Evolutionary conservation across 2,329 filamentous ascomycete species (phyloP).

Genomic region (Emmonsiellopsis sp.): DNA sequence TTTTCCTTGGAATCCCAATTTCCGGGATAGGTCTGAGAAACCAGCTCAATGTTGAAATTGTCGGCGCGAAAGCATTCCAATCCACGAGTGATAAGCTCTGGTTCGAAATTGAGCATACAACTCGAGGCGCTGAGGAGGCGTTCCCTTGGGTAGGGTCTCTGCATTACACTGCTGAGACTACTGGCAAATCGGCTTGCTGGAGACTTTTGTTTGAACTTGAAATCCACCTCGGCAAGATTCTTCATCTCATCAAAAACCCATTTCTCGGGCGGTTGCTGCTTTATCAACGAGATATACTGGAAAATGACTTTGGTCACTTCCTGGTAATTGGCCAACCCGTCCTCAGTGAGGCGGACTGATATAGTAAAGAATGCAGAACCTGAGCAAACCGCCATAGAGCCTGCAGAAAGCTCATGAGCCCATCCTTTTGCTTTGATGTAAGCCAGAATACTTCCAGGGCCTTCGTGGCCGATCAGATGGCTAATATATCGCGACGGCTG

Average conservation of each 20-base stretch:
- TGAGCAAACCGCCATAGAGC: constrained; percentile 65
- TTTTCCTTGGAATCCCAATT: constrained; percentile 82
- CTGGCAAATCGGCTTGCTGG: constrained; percentile 85
- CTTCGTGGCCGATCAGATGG: constrained; percentile 85
- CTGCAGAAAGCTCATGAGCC: constrained; percentile 74
- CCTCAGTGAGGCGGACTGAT: constrained; percentile 70
- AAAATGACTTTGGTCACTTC: constrained; percentile 79
- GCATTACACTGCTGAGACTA: constrained; percentile 77
- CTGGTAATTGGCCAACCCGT: constrained; percentile 71
- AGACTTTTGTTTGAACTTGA: constrained; percentile 89
- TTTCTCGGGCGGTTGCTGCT: constrained; percentile 67
- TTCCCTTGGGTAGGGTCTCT: constrained; percentile 76
- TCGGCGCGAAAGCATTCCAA: constrained; percentile 70
- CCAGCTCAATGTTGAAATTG: constrained; percentile 76
- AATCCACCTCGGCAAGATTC: constrained; percentile 82
- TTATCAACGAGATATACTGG: constrained; percentile 81
- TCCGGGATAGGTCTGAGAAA: constrained; percentile 75
- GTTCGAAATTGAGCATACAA: constrained; percentile 69
- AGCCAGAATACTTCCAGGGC: constrained; percentile 81
- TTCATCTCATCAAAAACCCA: constrained; percentile 95
- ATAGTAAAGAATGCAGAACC: constrained; percentile 74
- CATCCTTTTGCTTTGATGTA: constrained; percentile 86
- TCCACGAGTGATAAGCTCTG: constrained; percentile 63
- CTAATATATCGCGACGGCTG: constrained; percentile 79
- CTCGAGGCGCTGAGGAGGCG: constrained; percentile 75